These are phyloP conservation scores for Gamsiella multidivaricata DNA, from an alignment of 192 early-diverging fungal species.

Conservation along the genomic window DNA sequence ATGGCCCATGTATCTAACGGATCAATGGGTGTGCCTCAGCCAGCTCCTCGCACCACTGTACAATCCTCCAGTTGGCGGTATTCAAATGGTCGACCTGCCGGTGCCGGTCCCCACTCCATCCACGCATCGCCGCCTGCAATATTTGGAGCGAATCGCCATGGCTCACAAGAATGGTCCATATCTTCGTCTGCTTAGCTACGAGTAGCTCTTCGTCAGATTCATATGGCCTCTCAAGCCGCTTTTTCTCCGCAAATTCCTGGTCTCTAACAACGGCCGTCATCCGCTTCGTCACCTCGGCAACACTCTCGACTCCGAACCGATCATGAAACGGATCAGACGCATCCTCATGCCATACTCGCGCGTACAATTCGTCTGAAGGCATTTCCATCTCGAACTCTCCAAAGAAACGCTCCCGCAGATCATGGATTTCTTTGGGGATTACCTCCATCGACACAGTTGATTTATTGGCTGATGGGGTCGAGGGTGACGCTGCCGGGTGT, in stretches of 20 bases:
- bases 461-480: too few relatives aligned
- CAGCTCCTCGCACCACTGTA: constrained; percentile 34
- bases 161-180: constrained; percentile 55
- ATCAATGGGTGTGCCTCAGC: neutral
- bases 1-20: neutral
- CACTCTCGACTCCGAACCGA: constrained; percentile 33
- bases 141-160: constrained; percentile 69
- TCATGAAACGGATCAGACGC: constrained; percentile 24
- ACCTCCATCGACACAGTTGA: constrained; percentile 2
- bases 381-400: constrained; percentile 65
- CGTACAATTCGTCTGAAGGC: constrained; percentile 53
- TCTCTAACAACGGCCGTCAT: constrained; percentile 21
- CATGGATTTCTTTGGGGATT: constrained; percentile 15
- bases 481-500: too few relatives aligned
- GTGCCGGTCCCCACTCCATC: constrained; percentile 57
- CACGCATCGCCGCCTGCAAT: constrained; percentile 56
- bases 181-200: constrained; percentile 30
- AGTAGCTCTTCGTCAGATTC: too few relatives aligned
- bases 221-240: too few relatives aligned
- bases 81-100: constrained; percentile 58
- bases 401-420: constrained; percentile 67
- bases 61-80: constrained; percentile 58
- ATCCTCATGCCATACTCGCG: constrained; percentile 59
- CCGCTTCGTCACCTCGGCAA: constrained; percentile 21
- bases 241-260: constrained; percentile 5